Evolutionary conservation across 1,139 yeast species (phyloP).

Genomic region (Diutina scorzettiae): DNA sequence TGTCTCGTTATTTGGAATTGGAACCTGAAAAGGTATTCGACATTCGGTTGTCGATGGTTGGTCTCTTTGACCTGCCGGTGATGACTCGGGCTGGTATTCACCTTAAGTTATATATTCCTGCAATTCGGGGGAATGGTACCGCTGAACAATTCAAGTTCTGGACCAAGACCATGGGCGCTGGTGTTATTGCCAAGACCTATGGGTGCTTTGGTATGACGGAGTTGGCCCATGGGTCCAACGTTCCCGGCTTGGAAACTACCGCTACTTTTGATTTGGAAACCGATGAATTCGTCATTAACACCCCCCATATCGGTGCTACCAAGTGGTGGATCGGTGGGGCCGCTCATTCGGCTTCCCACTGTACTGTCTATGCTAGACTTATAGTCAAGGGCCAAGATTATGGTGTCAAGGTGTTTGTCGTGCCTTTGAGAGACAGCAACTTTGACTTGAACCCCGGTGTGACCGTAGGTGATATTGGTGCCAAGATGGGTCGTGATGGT

Average conservation of each 20-base stretch:
- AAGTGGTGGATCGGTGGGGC: constrained; percentile 99
- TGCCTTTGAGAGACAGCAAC: constrained; percentile 67
- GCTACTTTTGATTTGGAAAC: constrained; percentile 61
- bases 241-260: constrained; percentile 85
- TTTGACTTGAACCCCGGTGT: constrained; percentile 71
- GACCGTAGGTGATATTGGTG: constrained; percentile 82
- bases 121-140: constrained; percentile 41
- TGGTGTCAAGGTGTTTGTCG: constrained; percentile 85
- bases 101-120: constrained; percentile 36
- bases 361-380: constrained; percentile 71
- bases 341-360: constrained; percentile 84
- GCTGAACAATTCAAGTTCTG: constrained; percentile 53
- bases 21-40: constrained; percentile 27
- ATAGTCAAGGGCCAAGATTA: constrained; percentile 74
- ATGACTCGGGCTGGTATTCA: constrained; percentile 40
- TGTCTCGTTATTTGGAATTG: constrained; percentile 32
- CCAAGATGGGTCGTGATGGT: constrained; percentile 87
- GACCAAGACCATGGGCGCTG: constrained; percentile 65
- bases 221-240: constrained; percentile 88
- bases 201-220: constrained; percentile 96
- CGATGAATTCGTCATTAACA: constrained; percentile 64
- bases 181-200: constrained; percentile 50
- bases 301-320: constrained; percentile 86
- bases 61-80: constrained; percentile 38
- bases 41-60: constrained; percentile 25